Evolutionary conservation across 495 filamentous ascomycete species (phyloP), one percentile per base, ranked within the genome.

Genomic region (Xylaria scruposa): DNA sequence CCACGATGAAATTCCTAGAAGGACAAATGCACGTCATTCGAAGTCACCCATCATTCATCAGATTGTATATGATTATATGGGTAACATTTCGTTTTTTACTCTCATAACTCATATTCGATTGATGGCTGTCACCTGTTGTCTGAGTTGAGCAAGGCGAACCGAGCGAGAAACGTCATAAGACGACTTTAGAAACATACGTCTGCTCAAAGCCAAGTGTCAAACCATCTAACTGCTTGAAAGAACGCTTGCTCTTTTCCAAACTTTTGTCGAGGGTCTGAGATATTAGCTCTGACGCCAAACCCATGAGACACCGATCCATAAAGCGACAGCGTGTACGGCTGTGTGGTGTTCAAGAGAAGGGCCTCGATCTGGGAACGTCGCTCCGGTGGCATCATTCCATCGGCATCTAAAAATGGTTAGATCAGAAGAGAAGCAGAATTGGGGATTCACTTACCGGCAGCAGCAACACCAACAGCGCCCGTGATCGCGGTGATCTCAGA

Each of bases 241-340:
- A 93, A 94, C 56, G 92, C 91, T 81, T 88, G 86, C 83, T 95
- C 91, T 84, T 94, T 94, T 26, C 90, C 90, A 75, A 87, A 93
- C 83, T 89, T 91, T 76, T 87, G 81, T 70, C 84, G 75, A 70
- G 82, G 83, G 58, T 90, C 85, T 60, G 74, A 86, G 73, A 90
- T 70, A 71, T 94, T 89, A 19, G 80, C 84, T 33, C 91, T 82
- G 15, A 92, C 90, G 19, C 89, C 89, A 75, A 94, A 95, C 33
- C 92, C 92, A 73, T 94, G 92, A 29, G 73, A 46, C 54, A 92
- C 90, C 54, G 88, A 89, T 53, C 86, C 83, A 82, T 88, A 94
- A 67, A 94, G 74, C 61, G 85, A 88, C 66, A 93, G 86, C 77
- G 92, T 90, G 79, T 90, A 95, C 19, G 86, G 84, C 47, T 62